phyloP scores from a whole-genome alignment of 2,329 filamentous ascomycete genomes.

The Phialophora macrospora region DNA sequence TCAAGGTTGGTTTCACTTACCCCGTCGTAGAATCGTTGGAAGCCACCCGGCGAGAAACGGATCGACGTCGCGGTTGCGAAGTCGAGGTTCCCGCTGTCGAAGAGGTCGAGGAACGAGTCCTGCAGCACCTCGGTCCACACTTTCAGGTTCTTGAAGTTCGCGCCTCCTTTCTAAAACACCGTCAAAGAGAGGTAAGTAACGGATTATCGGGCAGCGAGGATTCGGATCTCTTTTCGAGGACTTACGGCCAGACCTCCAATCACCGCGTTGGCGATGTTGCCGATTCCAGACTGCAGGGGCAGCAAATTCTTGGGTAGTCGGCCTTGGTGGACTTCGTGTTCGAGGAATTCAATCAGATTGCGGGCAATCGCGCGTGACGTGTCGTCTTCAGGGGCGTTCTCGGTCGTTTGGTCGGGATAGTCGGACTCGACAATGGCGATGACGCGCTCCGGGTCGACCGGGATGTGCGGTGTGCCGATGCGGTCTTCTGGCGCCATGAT shows the following conservation, averaged over 20 bases:
- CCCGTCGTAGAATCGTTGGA: slow-evolving; percentile 81
- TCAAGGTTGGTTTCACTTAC: slow-evolving; percentile 30
- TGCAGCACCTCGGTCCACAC: slow-evolving; percentile 95
- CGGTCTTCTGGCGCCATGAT: slow-evolving; percentile 85
- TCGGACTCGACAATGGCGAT: slow-evolving; percentile 83
- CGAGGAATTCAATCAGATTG: slow-evolving; percentile 82
- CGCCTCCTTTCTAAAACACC: slow-evolving; percentile 57
- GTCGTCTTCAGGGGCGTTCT: slow-evolving; percentile 77
- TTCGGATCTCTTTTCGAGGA: background rate
- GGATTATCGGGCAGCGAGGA: background rate
- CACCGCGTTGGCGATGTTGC: slow-evolving; percentile 92
- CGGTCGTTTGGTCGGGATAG: slow-evolving; percentile 76
- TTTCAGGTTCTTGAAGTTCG: slow-evolving; percentile 83
- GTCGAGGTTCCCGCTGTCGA: slow-evolving; percentile 84
- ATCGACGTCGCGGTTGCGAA: slow-evolving; percentile 90
- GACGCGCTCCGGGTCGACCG: slow-evolving; percentile 81
- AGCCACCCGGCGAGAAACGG: slow-evolving; percentile 87
- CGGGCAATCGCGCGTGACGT: slow-evolving; percentile 72
- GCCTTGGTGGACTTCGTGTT: slow-evolving; percentile 80
- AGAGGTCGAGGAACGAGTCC: slow-evolving; percentile 90
- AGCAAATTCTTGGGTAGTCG: slow-evolving; percentile 77
- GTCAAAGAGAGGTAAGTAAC: background rate
- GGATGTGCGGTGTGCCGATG: slow-evolving; percentile 81
- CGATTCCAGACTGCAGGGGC: slow-evolving; percentile 84
- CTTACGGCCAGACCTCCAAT: slow-evolving; percentile 72